These are phyloP conservation scores for Ogataea polymorpha DNA, from an alignment of 805 yeast species.

Conservation along the genomic window DNA sequence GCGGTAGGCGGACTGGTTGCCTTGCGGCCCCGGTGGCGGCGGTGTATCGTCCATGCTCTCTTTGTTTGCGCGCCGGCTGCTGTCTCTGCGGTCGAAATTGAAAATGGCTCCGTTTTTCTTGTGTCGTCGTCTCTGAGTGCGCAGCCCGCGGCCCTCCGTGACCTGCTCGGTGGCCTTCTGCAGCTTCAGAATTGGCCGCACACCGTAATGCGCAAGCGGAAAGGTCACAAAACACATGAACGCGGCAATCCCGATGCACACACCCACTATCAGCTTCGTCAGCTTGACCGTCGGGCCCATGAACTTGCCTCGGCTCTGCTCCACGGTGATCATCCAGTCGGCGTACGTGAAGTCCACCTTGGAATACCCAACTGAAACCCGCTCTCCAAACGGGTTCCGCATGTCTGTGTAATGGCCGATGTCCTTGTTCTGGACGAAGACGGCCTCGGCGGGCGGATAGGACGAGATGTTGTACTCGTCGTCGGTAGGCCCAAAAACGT, in stretches of 20 bases:
- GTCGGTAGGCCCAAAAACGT: constrained; percentile 36
- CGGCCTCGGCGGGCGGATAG: constrained; percentile 26
- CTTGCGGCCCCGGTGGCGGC: no score
- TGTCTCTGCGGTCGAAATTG: constrained; percentile 8
- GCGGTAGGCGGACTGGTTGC: neutral
- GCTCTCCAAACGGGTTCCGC: constrained; percentile 32
- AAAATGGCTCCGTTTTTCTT: constrained; percentile 22
- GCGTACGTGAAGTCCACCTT: constrained; percentile 41
- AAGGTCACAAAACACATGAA: constrained; percentile 73
- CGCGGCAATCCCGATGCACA: constrained; percentile 74
- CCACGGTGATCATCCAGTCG: constrained; percentile 73
- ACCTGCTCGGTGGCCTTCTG: constrained; percentile 80
- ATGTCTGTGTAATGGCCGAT: constrained; percentile 43
- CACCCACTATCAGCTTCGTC: constrained; percentile 69
- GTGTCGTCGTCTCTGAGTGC: constrained; percentile 13
- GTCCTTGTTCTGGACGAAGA: constrained; percentile 19
- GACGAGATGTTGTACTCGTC: constrained; percentile 6
- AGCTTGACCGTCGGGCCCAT: constrained; percentile 59
- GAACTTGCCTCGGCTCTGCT: constrained; percentile 58
- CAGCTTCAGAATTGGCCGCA: constrained; percentile 73
- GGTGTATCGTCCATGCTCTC: no score
- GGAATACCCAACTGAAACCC: constrained; percentile 58
- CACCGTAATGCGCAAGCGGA: constrained; percentile 81
- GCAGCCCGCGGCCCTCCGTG: constrained; percentile 40
- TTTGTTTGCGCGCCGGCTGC: neutral